Evolutionary conservation across 1,284 basidiomycete species (phyloP).

Genomic region (Apiotrichum akiyoshidainum): DNA sequence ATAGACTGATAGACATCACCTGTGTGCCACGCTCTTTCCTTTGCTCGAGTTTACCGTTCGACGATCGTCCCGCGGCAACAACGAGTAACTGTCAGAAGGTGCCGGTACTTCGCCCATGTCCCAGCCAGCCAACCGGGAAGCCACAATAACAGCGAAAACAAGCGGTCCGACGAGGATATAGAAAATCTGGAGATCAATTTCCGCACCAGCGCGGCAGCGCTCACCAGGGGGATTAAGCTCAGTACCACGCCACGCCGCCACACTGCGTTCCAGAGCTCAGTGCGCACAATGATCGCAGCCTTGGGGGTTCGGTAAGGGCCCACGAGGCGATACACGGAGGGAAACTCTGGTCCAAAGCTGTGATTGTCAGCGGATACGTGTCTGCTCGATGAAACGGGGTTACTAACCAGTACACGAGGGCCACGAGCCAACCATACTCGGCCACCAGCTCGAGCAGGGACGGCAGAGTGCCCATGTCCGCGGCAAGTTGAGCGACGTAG

Average conservation of each 20-base stretch:
- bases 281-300: slow-evolving; percentile 56
- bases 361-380: neutral
- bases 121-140: too few relatives aligned
- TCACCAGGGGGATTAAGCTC: slow-evolving; percentile 60
- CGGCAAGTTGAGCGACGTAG: slow-evolving; percentile 62
- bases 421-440: slow-evolving; percentile 58
- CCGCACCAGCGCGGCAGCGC: neutral
- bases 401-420: slow-evolving; percentile 59
- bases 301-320: slow-evolving; percentile 56
- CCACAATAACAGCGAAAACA: too few relatives aligned
- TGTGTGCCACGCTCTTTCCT: too few relatives aligned
- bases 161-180: too few relatives aligned
- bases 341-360: slow-evolving; percentile 63
- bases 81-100: too few relatives aligned
- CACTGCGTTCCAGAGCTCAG: slow-evolving; percentile 65
- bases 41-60: too few relatives aligned
- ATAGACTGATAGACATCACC: too few relatives aligned
- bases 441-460: slow-evolving; percentile 55
- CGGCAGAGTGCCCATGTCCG: slow-evolving; percentile 62
- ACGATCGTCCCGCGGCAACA: too few relatives aligned
- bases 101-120: too few relatives aligned
- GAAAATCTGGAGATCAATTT: too few relatives aligned
- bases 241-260: slow-evolving; percentile 60
- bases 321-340: slow-evolving; percentile 61
- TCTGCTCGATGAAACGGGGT: neutral